These are phyloP conservation scores for Trichoderma sp. DNA, from an alignment of 2,329 filamentous ascomycete genomes.

Conservation along the genomic window DNA sequence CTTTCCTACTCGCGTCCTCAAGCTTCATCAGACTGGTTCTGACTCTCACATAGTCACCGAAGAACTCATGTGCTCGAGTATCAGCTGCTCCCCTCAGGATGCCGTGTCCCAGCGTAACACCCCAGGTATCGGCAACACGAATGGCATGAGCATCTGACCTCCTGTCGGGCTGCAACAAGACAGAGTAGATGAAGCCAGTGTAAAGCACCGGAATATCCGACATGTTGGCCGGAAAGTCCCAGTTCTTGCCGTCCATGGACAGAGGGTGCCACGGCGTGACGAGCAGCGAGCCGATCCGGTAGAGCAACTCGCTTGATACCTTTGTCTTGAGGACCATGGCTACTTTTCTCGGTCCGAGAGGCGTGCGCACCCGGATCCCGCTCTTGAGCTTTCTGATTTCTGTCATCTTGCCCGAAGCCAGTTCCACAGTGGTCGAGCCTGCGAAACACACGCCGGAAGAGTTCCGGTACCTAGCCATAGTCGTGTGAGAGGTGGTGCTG, in stretches of 20 bases:
- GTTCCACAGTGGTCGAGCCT: conserved; percentile 45
- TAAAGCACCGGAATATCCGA: conserved; percentile 39
- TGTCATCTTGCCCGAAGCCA: conserved; percentile 41
- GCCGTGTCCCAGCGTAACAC: conserved; percentile 60
- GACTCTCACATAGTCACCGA: conserved; percentile 51
- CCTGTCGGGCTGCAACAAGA: conserved; percentile 50
- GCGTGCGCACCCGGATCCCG: conserved; percentile 52
- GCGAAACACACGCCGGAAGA: conserved; percentile 51
- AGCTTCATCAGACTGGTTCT: conserved; percentile 36
- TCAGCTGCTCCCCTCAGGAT: conserved; percentile 33
- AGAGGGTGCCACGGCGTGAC: conserved; percentile 63
- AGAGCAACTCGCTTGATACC: conserved; percentile 42
- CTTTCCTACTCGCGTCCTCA: conserved; percentile 24
- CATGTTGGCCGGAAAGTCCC: conserved; percentile 48
- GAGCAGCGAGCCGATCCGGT: conserved; percentile 45
- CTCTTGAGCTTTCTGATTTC: conserved; percentile 44
- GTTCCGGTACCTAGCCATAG: conserved; percentile 47
- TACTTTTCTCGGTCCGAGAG: conserved; percentile 48
- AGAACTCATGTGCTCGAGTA: conserved; percentile 52
- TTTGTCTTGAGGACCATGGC: conserved; percentile 51
- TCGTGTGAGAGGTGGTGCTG: not conserved
- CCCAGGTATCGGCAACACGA: conserved; percentile 46
- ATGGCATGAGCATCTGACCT: conserved; percentile 51
- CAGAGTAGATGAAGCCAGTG: conserved; percentile 55
- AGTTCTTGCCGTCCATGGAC: conserved; percentile 37